A percentile compares a stretch with the other conserved stretches of the same genome.
Evolutionary conservation across 306 rosid species (phyloP).

Genomic region (Prunus armeniaca): DNA sequence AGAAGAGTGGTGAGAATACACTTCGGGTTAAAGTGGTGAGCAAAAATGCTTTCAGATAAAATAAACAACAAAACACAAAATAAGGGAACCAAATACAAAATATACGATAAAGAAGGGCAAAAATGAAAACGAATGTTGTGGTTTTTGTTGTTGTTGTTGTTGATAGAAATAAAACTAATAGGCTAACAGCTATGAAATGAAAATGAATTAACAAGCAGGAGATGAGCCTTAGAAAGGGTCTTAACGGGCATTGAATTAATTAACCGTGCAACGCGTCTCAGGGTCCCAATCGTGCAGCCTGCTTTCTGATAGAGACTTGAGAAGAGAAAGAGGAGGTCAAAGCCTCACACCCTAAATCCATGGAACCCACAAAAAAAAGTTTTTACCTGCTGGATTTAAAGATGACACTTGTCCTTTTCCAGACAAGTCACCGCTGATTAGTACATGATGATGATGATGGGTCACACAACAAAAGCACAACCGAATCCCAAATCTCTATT

Average conservation of each 20-base stretch:
- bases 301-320: background rate
- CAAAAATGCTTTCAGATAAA: no score
- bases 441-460: conserved; percentile 13
- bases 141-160: no score
- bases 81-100: no score
- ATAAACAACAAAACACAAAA: no score
- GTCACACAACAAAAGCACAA: conserved; percentile 4
- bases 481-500: background rate
- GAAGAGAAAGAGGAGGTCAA: conserved; percentile 22
- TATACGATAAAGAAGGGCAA: no score
- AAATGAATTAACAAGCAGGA: no score
- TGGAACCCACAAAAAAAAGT: conserved; percentile 19
- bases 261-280: background rate
- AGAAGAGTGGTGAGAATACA: accelerated
- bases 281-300: conserved; percentile 43
- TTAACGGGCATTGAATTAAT: background rate
- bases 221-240: background rate
- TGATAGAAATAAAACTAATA: no score
- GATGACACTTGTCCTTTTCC: conserved; percentile 34
- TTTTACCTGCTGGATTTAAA: conserved; percentile 24
- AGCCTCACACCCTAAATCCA: conserved; percentile 22
- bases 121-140: no score
- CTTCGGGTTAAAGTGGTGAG: no score
- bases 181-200: no score
- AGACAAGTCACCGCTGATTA: conserved; percentile 28